Evolutionary conservation across 257 asterid species (phyloP).

Genomic region (Oldenlandia corymbosa): DNA sequence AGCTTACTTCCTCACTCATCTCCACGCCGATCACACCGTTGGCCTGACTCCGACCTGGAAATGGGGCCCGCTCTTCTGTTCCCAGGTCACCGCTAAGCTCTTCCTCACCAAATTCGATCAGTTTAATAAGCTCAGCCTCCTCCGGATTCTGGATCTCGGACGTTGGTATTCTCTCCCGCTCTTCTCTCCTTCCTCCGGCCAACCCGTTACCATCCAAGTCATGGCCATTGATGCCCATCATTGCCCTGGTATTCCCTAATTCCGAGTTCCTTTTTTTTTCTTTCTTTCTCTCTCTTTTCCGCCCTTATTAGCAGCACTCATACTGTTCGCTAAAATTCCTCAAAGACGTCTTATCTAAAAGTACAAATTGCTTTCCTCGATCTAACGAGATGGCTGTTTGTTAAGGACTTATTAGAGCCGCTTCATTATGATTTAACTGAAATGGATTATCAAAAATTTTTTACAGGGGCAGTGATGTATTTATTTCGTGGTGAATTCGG

Average conservation of each 20-base stretch:
- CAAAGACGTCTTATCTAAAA: constrained; percentile 9
- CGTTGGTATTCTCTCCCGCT: constrained; percentile 55
- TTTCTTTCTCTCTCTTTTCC: no score
- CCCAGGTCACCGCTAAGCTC: constrained; percentile 62
- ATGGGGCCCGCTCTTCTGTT: constrained; percentile 71
- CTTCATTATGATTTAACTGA: neutral
- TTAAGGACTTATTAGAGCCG: neutral
- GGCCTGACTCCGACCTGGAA: constrained; percentile 67
- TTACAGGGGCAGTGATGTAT: constrained; percentile 76
- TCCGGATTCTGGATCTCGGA: constrained; percentile 57
- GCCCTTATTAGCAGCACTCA: no score
- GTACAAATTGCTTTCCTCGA: neutral
- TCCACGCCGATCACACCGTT: constrained; percentile 77
- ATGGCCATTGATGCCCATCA: constrained; percentile 77
- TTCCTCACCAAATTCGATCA: constrained; percentile 62
- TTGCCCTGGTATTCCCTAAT: constrained; percentile 47
- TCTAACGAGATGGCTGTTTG: neutral
- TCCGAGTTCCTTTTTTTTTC: neutral
- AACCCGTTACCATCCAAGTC: constrained; percentile 30
- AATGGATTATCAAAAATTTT: constrained; percentile 4
- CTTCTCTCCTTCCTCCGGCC: constrained; percentile 46
- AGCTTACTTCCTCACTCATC: constrained; percentile 84
- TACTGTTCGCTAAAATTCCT: constrained; percentile 14
- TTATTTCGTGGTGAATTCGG: constrained; percentile 89
- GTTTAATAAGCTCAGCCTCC: constrained; percentile 67